A percentile compares a stretch with the other conserved stretches of the same genome.
Conservation (phyloP, 805 yeast genomes). For the Wickerhamiella musiphila region DNA sequence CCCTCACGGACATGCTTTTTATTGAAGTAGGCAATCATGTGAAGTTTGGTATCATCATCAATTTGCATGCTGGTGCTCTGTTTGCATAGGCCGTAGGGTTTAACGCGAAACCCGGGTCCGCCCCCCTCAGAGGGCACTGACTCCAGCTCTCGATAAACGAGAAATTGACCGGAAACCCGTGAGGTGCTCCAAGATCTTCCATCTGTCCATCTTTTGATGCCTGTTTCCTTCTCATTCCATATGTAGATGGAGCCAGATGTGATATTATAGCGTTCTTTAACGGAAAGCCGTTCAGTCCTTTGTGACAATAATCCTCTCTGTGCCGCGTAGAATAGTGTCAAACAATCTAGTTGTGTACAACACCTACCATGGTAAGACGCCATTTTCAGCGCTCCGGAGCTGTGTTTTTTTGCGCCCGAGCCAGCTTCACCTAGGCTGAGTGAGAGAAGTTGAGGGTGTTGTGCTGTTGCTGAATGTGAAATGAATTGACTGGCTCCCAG, state of each 20-base stretch:
- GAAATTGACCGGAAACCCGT: constrained; percentile 45
- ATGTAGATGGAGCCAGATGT: constrained; percentile 44
- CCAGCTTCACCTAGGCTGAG: no score
- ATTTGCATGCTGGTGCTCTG: constrained; percentile 46
- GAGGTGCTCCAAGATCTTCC: constrained; percentile 61
- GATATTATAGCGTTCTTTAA: constrained; percentile 36
- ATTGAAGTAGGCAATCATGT: constrained; percentile 39
- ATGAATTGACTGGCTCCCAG: no score
- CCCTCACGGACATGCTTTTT: constrained; percentile 18
- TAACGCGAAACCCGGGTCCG: constrained; percentile 25
- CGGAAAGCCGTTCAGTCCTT: constrained; percentile 40
- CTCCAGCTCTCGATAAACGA: constrained; percentile 48
- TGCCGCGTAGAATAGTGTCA: constrained; percentile 48
- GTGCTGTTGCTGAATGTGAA: no score
- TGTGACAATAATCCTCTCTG: constrained; percentile 38
- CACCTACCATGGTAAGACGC: constrained; percentile 48
- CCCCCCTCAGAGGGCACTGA: constrained; percentile 9
- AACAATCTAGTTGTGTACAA: constrained; percentile 41
- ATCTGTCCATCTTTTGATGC: constrained; percentile 66
- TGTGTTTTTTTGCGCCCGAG: background rate
- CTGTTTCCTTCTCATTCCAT: constrained; percentile 58
- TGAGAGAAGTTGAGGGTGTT: no score
- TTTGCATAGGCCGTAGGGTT: constrained; percentile 40
- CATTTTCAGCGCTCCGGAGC: constrained; percentile 23
- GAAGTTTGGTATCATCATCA: constrained; percentile 35